Evolutionary conservation across 139 green algal species (phyloP).

Genomic region (Micractinium sp.): DNA sequence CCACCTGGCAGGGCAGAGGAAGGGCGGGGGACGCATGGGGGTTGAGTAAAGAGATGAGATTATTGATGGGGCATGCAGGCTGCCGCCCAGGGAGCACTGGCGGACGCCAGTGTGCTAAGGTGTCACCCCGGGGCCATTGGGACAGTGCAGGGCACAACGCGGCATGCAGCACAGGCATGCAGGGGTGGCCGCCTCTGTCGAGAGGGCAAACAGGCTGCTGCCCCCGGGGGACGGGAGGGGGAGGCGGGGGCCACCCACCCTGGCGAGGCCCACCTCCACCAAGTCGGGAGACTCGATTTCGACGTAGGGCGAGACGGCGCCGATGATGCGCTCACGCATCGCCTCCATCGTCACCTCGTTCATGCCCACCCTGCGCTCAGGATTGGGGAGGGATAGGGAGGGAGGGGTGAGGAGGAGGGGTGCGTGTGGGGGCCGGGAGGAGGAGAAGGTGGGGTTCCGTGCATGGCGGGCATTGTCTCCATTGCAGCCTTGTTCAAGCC

Average conservation of each 20-base stretch:
- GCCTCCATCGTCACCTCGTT: constrained; percentile 70
- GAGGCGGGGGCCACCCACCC: too few species aligned
- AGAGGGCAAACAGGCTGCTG: too few species aligned
- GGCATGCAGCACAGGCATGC: not conserved
- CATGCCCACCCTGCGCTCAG: constrained; percentile 74
- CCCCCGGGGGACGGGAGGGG: too few species aligned
- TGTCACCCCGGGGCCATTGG: too few species aligned
- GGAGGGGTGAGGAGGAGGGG: too few species aligned
- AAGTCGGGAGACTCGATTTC: constrained; percentile 83
- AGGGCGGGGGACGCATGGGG: not conserved
- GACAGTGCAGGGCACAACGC: too few species aligned
- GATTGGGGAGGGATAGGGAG: not conserved
- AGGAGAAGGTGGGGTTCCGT: not conserved
- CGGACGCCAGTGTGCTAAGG: too few species aligned
- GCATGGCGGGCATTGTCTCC: constrained; percentile 63
- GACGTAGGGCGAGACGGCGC: constrained; percentile 82
- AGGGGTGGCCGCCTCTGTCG: not conserved
- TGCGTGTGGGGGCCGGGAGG: too few species aligned
- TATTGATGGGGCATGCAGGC: too few species aligned
- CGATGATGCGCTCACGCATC: constrained; percentile 85
- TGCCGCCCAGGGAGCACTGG: too few species aligned
- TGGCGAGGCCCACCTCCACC: constrained; percentile 67
- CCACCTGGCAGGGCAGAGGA: constrained; percentile 49
- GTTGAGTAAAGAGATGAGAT: not conserved
- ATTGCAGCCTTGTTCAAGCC: constrained; percentile 78